Conservation (phyloP, 1,139 yeast genomes). For the Suhomyces yuchorum region DNA sequence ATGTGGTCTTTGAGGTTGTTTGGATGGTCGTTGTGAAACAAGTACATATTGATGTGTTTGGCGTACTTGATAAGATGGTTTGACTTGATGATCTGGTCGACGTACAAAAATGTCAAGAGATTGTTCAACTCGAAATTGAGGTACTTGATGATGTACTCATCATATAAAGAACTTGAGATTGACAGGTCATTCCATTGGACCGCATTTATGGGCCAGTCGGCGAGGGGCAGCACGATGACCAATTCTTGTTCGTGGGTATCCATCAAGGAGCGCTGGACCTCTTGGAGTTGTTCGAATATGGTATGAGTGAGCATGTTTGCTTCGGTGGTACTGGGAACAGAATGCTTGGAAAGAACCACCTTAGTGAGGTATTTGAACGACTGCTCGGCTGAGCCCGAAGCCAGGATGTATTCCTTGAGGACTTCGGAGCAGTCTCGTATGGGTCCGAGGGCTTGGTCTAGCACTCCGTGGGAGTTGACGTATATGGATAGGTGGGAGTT, state of each 20-base stretch:
- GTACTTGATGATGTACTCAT: conserved; percentile 24
- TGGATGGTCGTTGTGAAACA: conserved; percentile 22
- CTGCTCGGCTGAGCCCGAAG: not conserved
- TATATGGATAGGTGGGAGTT: conserved; percentile 17
- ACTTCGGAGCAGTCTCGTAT: not conserved
- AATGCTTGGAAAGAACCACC: conserved; percentile 9
- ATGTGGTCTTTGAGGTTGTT: conserved; percentile 6
- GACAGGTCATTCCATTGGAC: conserved; percentile 9
- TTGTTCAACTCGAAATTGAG: conserved; percentile 29
- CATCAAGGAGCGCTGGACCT: conserved; percentile 11
- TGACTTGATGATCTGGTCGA: conserved; percentile 45
- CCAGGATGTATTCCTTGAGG: not conserved
- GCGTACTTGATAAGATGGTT: conserved; percentile 57
- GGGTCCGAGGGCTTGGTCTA: not conserved
- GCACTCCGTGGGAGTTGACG: conserved; percentile 2
- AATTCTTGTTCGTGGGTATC: conserved; percentile 1
- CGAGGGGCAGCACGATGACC: conserved; percentile 26
- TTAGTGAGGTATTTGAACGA: conserved; percentile 7
- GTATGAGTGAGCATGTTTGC: conserved; percentile 22
- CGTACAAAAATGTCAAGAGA: conserved; percentile 27
- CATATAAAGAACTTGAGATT: conserved; percentile 11
- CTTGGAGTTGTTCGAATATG: conserved; percentile 18
- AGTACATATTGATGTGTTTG: conserved; percentile 38
- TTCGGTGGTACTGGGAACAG: conserved; percentile 1
- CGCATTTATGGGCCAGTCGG: conserved; percentile 21